Evolutionary conservation across 2,329 filamentous ascomycete genomes (phyloP).

Genomic region (Venturiaceae sp.): DNA sequence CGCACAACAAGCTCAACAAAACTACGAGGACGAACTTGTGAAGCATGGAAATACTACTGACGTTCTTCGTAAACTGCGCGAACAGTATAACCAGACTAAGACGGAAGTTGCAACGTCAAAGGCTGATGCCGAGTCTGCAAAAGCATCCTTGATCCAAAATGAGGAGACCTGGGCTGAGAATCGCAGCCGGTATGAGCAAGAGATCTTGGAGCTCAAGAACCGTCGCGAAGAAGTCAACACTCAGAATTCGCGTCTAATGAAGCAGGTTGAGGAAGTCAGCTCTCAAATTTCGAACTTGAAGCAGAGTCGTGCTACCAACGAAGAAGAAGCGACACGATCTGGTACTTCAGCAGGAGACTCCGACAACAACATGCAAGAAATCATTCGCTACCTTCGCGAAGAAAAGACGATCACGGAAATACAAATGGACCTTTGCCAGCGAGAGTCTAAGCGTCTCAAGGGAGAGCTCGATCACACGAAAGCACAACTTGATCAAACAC

Average conservation of each 20-base stretch:
- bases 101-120: conserved; percentile 65
- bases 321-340: conserved; percentile 25
- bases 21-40: conserved; percentile 88
- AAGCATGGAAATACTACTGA: conserved; percentile 96
- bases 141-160: conserved; percentile 65
- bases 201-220: conserved; percentile 67
- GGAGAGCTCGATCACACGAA: conserved; percentile 85
- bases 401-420: conserved; percentile 98
- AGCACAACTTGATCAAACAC: conserved; percentile 77
- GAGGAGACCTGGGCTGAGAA: conserved; percentile 84
- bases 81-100: conserved; percentile 73
- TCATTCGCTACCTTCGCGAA: conserved; percentile 82
- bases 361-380: conserved; percentile 68
- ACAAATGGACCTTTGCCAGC: conserved; percentile 81
- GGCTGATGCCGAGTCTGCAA: conserved; percentile 78
- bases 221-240: conserved; percentile 75
- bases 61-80: conserved; percentile 65
- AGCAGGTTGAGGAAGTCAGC: conserved; percentile 77
- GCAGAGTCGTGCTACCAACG: conserved; percentile 54
- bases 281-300: conserved; percentile 72
- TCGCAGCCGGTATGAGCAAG: conserved; percentile 69
- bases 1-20: conserved; percentile 83
- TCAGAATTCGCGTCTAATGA: conserved; percentile 84
- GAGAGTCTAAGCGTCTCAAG: conserved; percentile 79
- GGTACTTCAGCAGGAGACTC: conserved; percentile 36